Evolutionary conservation across 1,139 yeast species (phyloP).

Genomic region (Saccharomyces hybrid): DNA sequence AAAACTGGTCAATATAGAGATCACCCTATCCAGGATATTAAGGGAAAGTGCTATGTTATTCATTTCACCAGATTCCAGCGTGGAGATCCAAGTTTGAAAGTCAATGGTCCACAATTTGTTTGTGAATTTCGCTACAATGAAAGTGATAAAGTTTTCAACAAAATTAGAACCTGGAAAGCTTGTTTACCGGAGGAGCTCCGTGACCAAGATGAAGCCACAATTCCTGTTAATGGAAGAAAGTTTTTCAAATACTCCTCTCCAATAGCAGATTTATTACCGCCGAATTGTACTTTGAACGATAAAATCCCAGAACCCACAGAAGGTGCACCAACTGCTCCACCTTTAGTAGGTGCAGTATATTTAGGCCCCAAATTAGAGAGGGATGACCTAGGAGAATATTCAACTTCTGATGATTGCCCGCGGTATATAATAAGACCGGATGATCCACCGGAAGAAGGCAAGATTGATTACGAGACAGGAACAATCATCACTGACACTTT

Average conservation of each 20-base stretch:
- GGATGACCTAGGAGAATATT: slow-evolving; percentile 73
- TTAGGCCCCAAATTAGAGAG: slow-evolving; percentile 64
- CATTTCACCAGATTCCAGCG: slow-evolving; percentile 90
- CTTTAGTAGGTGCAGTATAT: slow-evolving; percentile 83
- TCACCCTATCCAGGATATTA: slow-evolving; percentile 76
- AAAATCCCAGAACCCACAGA: slow-evolving; percentile 72
- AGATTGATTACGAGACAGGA: slow-evolving; percentile 30
- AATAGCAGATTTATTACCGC: slow-evolving; percentile 63
- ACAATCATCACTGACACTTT: slow-evolving; percentile 23
- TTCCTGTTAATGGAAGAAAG: slow-evolving; percentile 48
- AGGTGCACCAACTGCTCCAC: slow-evolving; percentile 82
- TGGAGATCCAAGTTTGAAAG: slow-evolving; percentile 86
- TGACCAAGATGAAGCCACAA: slow-evolving; percentile 76
- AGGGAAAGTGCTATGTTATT: slow-evolving; percentile 90
- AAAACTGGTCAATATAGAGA: slow-evolving; percentile 96
- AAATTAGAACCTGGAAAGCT: slow-evolving; percentile 96
- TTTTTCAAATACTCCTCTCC: slow-evolving; percentile 78
- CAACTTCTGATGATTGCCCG: slow-evolving; percentile 52
- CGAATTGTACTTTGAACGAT: slow-evolving; percentile 63
- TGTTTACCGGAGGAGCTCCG: slow-evolving; percentile 95
- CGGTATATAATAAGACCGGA: slow-evolving; percentile 47
- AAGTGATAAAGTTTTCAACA: slow-evolving; percentile 78
- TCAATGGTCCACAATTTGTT: slow-evolving; percentile 76
- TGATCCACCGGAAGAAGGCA: slow-evolving; percentile 32
- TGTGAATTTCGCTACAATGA: slow-evolving; percentile 95